Conservation (phyloP, 768 basidiomycete genomes). For the Rickenella mellea region DNA sequence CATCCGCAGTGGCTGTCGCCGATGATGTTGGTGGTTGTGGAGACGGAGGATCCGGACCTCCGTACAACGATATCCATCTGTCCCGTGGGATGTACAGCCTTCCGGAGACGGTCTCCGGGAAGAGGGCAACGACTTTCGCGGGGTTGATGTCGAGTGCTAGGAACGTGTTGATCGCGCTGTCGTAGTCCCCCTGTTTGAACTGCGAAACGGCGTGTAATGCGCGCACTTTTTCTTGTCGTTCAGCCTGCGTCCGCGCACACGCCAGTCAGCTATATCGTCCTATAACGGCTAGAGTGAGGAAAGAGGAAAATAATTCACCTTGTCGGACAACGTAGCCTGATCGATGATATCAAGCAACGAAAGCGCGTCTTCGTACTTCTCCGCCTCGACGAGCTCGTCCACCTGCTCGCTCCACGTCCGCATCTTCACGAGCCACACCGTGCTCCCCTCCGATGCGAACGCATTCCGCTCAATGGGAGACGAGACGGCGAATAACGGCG, state of each 20-base stretch:
- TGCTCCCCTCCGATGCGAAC: constrained; percentile 60
- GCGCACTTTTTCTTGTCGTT: constrained; percentile 49
- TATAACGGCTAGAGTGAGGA: background rate
- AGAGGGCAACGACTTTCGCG: constrained; percentile 86
- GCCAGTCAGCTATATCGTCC: constrained; percentile 1
- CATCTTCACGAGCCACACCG: constrained; percentile 69
- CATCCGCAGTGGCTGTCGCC: too few relatives aligned
- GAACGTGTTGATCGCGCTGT: constrained; percentile 78
- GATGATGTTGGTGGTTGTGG: too few relatives aligned
- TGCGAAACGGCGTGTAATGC: constrained; percentile 72
- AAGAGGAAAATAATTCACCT: constrained; percentile 28
- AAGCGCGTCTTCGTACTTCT: constrained; percentile 71
- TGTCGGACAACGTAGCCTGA: constrained; percentile 46
- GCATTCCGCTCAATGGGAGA: constrained; percentile 67
- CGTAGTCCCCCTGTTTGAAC: constrained; percentile 61
- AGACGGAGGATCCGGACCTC: constrained; percentile 41
- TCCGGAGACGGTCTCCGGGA: constrained; percentile 74
- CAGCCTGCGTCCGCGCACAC: constrained; percentile 28
- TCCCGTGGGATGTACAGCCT: constrained; percentile 60
- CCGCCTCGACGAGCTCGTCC: constrained; percentile 67
- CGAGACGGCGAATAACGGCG: constrained; percentile 51
- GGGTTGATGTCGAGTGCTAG: constrained; percentile 86
- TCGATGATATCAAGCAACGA: constrained; percentile 67
- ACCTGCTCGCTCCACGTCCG: constrained; percentile 72
- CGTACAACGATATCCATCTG: constrained; percentile 76